Conservation (phyloP, 148 eudicot species). For the Rhododendron ferrugineum region DNA sequence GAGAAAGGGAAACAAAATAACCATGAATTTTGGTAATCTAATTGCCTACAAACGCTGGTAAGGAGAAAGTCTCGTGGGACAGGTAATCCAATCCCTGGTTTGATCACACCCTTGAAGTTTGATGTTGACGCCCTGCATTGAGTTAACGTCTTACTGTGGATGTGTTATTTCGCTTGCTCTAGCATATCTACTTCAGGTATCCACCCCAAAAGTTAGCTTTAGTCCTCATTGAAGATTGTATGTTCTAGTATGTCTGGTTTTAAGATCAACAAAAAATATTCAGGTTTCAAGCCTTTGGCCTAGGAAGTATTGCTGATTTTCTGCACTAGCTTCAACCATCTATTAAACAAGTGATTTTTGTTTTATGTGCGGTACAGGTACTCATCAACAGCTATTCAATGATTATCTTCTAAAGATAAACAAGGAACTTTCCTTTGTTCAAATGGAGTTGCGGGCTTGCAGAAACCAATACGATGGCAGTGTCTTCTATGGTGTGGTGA, state of each 20-base stretch:
- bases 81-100: neutral
- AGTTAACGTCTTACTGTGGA: neutral
- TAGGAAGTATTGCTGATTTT: neutral
- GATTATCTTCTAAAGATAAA: constrained; percentile 70
- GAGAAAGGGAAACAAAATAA: neutral
- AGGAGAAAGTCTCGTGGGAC: neutral
- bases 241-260: neutral
- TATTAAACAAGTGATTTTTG: neutral
- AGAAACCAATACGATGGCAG: constrained; percentile 85
- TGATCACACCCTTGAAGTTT: neutral
- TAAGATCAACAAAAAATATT: neutral
- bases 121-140: neutral
- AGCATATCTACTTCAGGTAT: neutral
- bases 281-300: neutral
- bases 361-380: constrained; percentile 30
- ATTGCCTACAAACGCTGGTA: neutral
- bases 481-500: constrained; percentile 71
- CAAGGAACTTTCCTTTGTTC: constrained; percentile 64
- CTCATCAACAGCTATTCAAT: constrained; percentile 41
- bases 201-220: neutral
- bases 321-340: neutral
- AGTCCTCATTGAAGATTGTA: neutral
- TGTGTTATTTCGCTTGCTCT: neutral
- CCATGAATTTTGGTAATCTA: neutral
- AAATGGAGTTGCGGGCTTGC: constrained; percentile 82